Percentiles rank a stretch among this genome's conserved stretches.
phyloP scores from a whole-genome alignment of 169 alveolate genomes.

The Eimeria maxima region DNA sequence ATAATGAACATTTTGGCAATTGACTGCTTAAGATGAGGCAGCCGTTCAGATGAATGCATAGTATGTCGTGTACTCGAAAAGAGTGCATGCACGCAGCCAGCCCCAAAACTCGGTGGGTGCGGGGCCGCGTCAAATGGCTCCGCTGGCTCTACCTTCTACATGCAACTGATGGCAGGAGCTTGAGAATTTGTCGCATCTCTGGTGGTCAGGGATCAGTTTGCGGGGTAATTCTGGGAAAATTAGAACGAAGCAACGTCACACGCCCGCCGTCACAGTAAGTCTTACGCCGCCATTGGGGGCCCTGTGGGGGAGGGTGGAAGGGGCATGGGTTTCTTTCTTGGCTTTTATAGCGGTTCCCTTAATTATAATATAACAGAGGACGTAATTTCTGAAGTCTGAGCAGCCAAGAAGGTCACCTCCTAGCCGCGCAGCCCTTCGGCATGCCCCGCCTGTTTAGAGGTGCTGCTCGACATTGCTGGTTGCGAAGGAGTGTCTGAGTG shows the following conservation, averaged over 20 bases:
- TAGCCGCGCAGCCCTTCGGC: not conserved
- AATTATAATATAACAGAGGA: not conserved
- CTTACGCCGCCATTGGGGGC: not conserved
- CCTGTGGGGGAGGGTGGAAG: conserved; percentile 49
- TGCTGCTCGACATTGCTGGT: not conserved
- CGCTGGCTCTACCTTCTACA: not conserved
- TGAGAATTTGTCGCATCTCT: not conserved
- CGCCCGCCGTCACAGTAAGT: conserved; percentile 59
- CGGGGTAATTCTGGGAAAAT: conserved; percentile 3
- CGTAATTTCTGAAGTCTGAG: not conserved
- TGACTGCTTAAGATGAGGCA: not conserved
- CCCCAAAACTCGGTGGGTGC: not conserved
- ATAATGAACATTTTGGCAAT: not conserved
- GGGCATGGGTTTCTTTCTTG: not conserved
- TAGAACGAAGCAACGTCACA: not conserved
- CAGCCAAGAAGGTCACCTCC: not conserved
- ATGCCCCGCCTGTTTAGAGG: not conserved
- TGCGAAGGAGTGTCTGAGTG: not conserved
- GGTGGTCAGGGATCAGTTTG: conserved; percentile 41
- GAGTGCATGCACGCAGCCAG: conserved; percentile 21
- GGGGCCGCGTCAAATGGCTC: not conserved
- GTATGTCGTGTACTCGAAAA: too few relatives aligned
- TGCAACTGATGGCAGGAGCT: not conserved
- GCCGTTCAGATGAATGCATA: not conserved
- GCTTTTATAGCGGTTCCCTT: not conserved